Conservation (phyloP, 2,329 filamentous ascomycete species). For the Hypoxylon sp. region DNA sequence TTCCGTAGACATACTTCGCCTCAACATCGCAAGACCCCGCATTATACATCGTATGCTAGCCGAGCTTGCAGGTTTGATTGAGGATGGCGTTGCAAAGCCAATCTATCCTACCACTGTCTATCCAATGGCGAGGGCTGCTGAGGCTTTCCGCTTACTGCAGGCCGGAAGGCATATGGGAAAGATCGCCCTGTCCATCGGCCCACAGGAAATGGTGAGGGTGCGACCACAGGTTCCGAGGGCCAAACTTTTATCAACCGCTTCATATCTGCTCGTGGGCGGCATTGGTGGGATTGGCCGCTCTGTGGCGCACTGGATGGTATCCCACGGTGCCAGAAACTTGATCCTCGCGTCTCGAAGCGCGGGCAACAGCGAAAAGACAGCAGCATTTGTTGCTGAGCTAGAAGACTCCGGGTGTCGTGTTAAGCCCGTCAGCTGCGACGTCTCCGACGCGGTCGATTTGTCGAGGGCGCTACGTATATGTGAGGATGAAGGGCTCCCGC, state of each 20-base stretch:
- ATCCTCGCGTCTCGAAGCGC: slow-evolving; percentile 43
- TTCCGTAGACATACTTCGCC: neutral
- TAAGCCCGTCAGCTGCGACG: neutral
- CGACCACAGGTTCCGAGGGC: slow-evolving; percentile 4
- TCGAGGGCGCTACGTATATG: neutral
- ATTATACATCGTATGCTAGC: neutral
- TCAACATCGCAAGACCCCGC: neutral
- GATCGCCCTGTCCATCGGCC: slow-evolving; percentile 38
- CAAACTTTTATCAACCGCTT: slow-evolving; percentile 29
- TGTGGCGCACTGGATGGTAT: slow-evolving; percentile 27
- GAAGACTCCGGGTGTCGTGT: slow-evolving; percentile 4
- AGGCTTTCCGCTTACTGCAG: slow-evolving; percentile 51
- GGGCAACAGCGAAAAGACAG: slow-evolving; percentile 14
- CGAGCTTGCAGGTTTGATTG: neutral
- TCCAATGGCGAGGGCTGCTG: neutral
- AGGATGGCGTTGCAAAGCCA: neutral
- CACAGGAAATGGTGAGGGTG: neutral
- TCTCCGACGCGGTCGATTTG: neutral
- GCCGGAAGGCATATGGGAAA: slow-evolving; percentile 51
- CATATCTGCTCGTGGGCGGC: slow-evolving; percentile 45
- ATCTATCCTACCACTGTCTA: neutral
- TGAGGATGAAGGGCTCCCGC: slow-evolving; percentile 23
- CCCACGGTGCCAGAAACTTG: slow-evolving; percentile 40
- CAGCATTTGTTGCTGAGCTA: slow-evolving; percentile 19
- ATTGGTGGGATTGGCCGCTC: slow-evolving; percentile 40